A percentile compares a stretch with the other conserved stretches of the same genome.
These are phyloP conservation scores for Colletotrichum sp. DNA, from an alignment of 2,329 filamentous ascomycete species.

Conservation along the genomic window DNA sequence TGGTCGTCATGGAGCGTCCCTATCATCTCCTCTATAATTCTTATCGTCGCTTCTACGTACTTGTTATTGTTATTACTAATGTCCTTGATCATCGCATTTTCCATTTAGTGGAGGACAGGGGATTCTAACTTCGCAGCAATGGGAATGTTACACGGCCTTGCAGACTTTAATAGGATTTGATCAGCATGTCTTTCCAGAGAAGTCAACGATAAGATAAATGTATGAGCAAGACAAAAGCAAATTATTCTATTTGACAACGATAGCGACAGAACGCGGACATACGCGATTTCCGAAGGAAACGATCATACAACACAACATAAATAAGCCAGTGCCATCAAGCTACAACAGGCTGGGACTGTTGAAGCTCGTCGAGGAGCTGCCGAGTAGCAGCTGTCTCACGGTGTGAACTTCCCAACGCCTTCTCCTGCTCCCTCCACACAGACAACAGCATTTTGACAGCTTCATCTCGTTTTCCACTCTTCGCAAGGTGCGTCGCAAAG, in stretches of 20 bases:
- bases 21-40: no score
- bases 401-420: neutral
- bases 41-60: no score
- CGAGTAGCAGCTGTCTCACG: neutral
- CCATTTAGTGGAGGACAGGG: no score
- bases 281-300: neutral
- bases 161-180: no score
- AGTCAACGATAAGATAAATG: accelerated
- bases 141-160: no score
- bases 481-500: neutral
- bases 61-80: no score
- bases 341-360: neutral
- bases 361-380: neutral
- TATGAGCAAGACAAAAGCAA: no score
- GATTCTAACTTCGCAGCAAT: no score
- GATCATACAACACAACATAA: neutral
- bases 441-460: neutral
- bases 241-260: neutral
- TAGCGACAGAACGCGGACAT: neutral
- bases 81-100: accelerated
- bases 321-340: neutral
- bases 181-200: no score
- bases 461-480: accelerated
- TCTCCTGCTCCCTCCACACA: neutral
- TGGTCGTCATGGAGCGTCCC: no score